Evolutionary conservation across 305 asterid genomes (phyloP).

Genomic region (Rubia balearica): DNA sequence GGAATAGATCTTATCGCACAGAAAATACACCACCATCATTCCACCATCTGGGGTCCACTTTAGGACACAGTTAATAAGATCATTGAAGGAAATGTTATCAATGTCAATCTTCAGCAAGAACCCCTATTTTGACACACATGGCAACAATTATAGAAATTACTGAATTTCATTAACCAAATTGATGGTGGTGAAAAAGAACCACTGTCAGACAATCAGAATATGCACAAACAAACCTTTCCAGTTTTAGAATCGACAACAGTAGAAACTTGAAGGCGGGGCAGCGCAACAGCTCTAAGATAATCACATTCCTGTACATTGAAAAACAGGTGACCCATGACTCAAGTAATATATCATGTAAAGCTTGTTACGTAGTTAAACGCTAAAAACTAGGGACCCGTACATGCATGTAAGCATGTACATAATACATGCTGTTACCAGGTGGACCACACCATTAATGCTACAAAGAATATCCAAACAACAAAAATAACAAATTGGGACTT

Average conservation of each 20-base stretch:
- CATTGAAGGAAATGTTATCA: not conserved
- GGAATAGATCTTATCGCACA: not conserved
- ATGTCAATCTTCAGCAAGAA: not conserved
- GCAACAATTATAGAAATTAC: not conserved
- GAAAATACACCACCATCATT: not conserved
- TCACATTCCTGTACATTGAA: constrained; percentile 65
- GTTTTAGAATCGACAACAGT: constrained; percentile 81
- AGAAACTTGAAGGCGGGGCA: constrained; percentile 65
- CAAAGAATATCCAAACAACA: not conserved
- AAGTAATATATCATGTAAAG: not conserved
- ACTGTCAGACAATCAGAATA: not conserved
- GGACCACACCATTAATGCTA: not conserved
- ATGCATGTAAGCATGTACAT: not conserved
- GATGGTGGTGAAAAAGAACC: not conserved
- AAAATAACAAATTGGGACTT: constrained; percentile 5
- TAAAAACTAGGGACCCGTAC: not conserved
- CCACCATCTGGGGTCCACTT: not conserved
- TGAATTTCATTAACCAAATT: not conserved
- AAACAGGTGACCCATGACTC: constrained; percentile 7
- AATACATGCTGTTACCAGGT: not conserved
- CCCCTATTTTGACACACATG: not conserved
- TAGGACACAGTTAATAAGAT: not conserved
- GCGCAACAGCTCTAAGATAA: constrained; percentile 68
- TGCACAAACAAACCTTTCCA: constrained; percentile 56
- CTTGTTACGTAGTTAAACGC: not conserved